Evolutionary conservation across 2,329 filamentous ascomycete species (phyloP), one percentile per base, ranked within the genome.

Genomic region (Paraphoma chrysanthemicola): DNA sequence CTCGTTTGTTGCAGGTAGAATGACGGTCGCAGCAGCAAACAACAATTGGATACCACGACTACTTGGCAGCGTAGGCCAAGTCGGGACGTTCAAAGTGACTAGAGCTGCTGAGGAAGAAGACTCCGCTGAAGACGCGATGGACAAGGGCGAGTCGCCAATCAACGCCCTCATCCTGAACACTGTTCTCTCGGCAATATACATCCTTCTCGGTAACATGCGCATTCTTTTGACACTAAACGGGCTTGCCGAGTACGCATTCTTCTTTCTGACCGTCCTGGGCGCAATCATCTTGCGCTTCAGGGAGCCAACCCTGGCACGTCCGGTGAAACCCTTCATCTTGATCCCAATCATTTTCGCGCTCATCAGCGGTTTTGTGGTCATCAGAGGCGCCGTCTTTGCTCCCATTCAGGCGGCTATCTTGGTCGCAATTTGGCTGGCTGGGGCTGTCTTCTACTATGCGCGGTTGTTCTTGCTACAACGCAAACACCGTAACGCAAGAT

Each of bases 201-300:
- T 89, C 42, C 72, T 88, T 0, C 75, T 88, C 0, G 86, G 86
- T 6, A 86, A 82, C 68, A 89, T 89, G 79, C 83, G 86, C 16
- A 83, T 85, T 1, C 79, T 89, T 0, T 72, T 89, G 9, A 88
- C 86, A 0, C 84, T 77, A 38, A 77, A 77, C 29, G 74, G 74
- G 1, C 64, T 77, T 7, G 72, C 69, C 1, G 74, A 76, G 46
- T 88, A 86, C 61, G 82, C 85, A 0, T 89, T 89, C 74, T 89
- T 88, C 78, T 88, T 88, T 70, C 76, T 89, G 10, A 86, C 86
- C 0, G 86, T 88, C 0, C 67, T 88, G 0, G 87, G 86, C 0
- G 85, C 84, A 1, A 79, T 88, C 6, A 75, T 88, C 7, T 69
- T 89, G 44, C 81, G 87, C 2, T 82, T 81, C 56, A 80, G 82